Conservation (phyloP, 805 yeast genomes). For the Pichia scutulata region DNA sequence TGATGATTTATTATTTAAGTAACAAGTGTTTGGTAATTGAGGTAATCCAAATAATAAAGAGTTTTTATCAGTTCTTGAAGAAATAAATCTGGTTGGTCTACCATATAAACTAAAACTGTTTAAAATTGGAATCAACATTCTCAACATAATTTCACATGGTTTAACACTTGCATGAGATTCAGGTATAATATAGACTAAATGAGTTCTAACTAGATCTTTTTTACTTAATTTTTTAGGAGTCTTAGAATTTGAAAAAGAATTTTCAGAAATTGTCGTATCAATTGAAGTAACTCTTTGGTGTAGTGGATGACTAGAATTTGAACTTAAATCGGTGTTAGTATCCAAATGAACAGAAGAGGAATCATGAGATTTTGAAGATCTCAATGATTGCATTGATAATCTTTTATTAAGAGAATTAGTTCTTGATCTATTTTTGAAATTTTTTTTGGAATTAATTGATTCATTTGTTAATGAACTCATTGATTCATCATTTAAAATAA, state of each 20-base stretch:
- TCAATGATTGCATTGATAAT: constrained; percentile 23
- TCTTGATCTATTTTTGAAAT: constrained; percentile 10
- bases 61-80: constrained; percentile 45
- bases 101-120: constrained; percentile 70
- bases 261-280: constrained; percentile 20
- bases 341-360: neutral
- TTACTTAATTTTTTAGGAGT: constrained; percentile 19
- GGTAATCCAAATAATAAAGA: constrained; percentile 70
- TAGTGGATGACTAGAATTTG: constrained; percentile 6
- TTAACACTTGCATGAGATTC: constrained; percentile 64
- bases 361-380: constrained; percentile 13
- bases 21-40: constrained; percentile 59
- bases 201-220: constrained; percentile 20
- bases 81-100: constrained; percentile 55
- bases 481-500: constrained; percentile 14
- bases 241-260: constrained; percentile 19
- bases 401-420: constrained; percentile 18
- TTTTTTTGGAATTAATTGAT: neutral
- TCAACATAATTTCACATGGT: constrained; percentile 63
- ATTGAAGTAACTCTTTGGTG: constrained; percentile 23
- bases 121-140: constrained; percentile 61
- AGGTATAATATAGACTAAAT: constrained; percentile 43
- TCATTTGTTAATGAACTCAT: constrained; percentile 17
- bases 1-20: constrained; percentile 33
- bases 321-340: neutral